Evolutionary conservation across 2,329 filamentous ascomycete genomes (phyloP), one percentile per base, ranked within the genome.

Genomic region (Penicillium sp.): DNA sequence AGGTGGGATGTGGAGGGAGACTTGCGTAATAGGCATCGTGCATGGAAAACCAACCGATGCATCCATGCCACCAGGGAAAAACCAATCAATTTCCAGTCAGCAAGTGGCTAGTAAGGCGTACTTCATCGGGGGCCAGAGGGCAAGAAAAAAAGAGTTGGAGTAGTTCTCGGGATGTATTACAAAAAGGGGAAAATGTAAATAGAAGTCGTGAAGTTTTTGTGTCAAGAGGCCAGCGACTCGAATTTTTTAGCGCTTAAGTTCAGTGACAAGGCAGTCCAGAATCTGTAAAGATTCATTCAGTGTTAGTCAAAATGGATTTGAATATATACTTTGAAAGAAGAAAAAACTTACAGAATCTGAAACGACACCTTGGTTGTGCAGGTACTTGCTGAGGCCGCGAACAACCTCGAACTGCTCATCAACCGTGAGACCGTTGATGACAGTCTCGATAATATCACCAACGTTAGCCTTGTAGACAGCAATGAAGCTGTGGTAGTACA

Each of bases 401-500:
- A 88, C 82, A 19, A 88, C 82, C 75, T 97, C 93, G 60, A 96
- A 82, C 77, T 99, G 93, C 76, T 99, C 91, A 41, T 96, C 92
- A 1, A 87, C 79, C 0, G 86, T 88, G 66, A 99, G 78, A n/a
- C 93, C 93, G 6, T 88, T 96, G 65, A 99, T 96, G 50, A 91
- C 93, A 13, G 87, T 86, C 79, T 99, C 93, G 65, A 99, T 90
- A 35, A 99, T 90, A 53, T 86, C 86, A 21, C 93, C 95, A 21
- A 96, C 88, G 55, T 83, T 91, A 39, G 90, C 87, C 75, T 93
- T 91, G 81, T 96, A 87, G 7, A 91, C 83, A 4, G 93, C 93
- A 69, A 99, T 93, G 75, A 99, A 99, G 70, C 90, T 95, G 75
- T 97, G 93, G 78, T 96, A 99, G 79, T 99, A 99, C 84, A 99